Conservation (phyloP, 2,329 filamentous ascomycete species). For the Blumeria hordei region DNA sequence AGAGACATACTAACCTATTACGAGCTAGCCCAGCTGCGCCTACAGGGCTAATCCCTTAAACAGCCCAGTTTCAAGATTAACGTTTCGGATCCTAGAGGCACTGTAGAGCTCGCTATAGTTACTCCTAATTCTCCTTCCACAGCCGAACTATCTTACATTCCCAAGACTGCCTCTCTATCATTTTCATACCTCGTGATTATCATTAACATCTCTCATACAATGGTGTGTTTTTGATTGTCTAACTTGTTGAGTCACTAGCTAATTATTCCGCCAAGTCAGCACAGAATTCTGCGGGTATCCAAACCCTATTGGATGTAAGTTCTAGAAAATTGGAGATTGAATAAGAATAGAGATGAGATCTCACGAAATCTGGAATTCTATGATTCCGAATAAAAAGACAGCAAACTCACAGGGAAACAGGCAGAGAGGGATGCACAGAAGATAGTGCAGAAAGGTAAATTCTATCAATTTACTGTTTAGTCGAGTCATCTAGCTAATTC, state of each 20-base stretch:
- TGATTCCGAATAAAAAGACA: not conserved
- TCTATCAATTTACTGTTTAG: not conserved
- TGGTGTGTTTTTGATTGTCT: not conserved
- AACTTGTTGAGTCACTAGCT: not conserved
- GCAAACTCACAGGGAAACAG: slow-evolving; percentile 26
- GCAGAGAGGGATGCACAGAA: slow-evolving; percentile 96
- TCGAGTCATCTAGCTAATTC: slow-evolving; percentile 12
- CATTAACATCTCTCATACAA: too few species aligned
- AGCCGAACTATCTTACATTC: too few species aligned
- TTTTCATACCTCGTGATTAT: too few species aligned
- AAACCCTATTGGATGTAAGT: slow-evolving; percentile 91
- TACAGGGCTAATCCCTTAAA: too few species aligned
- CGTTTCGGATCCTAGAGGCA: too few species aligned
- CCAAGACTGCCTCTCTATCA: too few species aligned
- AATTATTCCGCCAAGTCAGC: slow-evolving; percentile 39
- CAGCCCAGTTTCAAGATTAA: too few species aligned
- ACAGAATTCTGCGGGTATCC: slow-evolving; percentile 95
- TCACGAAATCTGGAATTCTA: not conserved
- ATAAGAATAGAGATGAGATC: not conserved
- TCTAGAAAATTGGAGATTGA: not conserved
- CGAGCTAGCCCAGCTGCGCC: too few species aligned
- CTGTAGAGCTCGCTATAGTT: too few species aligned
- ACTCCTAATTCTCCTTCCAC: too few species aligned
- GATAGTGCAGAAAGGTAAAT: slow-evolving; percentile 85
- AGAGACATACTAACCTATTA: too few species aligned